phyloP scores from a whole-genome alignment of 805 yeast genomes.

The Metschnikowia matae region DNA sequence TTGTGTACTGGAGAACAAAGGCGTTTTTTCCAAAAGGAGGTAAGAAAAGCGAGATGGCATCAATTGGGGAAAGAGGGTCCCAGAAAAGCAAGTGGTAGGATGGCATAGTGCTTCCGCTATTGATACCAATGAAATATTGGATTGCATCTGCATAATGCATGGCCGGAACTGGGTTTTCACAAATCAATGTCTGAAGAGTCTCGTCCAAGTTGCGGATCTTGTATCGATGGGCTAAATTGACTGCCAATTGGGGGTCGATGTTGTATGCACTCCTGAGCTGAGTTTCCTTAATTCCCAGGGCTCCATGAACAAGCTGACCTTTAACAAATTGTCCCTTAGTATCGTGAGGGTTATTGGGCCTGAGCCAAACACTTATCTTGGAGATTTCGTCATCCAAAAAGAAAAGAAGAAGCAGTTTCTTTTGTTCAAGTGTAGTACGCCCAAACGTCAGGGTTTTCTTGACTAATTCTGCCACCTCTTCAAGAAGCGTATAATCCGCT shows the following conservation, averaged over 20 bases:
- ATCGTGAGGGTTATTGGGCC: conserved; percentile 49
- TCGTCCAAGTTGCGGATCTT: conserved; percentile 39
- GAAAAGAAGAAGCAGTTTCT: conserved; percentile 51
- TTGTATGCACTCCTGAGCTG: conserved; percentile 56
- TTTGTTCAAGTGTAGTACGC: conserved; percentile 35
- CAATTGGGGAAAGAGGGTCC: conserved; percentile 76
- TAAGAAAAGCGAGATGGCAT: conserved; percentile 76
- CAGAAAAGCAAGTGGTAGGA: conserved; percentile 53
- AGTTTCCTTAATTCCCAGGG: conserved; percentile 8
- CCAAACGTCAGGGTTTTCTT: conserved; percentile 20
- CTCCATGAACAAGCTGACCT: too few relatives aligned
- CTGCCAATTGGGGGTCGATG: conserved; percentile 69
- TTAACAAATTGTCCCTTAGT: conserved; percentile 33
- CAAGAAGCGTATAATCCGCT: conserved; percentile 60
- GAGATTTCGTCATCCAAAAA: conserved; percentile 76
- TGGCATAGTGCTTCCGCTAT: conserved; percentile 36
- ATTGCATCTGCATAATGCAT: conserved; percentile 56
- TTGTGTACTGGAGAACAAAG: conserved; percentile 74
- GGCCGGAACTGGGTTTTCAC: conserved; percentile 56
- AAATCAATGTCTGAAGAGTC: conserved; percentile 43
- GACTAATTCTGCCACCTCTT: conserved; percentile 43
- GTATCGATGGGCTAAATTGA: conserved; percentile 62
- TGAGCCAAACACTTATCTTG: conserved; percentile 72
- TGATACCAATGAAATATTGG: conserved; percentile 44
- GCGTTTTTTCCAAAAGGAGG: conserved; percentile 70